Conservation (phyloP, 2,329 filamentous ascomycete genomes). For the Metarhizium album region DNA sequence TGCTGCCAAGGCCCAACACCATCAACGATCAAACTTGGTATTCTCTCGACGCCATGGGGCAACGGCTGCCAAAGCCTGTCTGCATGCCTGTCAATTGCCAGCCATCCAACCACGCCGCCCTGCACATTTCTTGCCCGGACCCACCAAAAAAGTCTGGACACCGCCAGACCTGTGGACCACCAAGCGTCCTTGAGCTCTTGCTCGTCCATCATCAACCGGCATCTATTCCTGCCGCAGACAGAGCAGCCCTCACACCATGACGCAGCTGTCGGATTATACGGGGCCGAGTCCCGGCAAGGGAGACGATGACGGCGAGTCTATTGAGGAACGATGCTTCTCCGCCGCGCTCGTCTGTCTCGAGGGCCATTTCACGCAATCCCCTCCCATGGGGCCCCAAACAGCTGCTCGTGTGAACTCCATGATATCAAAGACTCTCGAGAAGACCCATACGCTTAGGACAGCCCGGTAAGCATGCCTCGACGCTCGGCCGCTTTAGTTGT, state of each 20-base stretch:
- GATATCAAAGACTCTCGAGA: constrained; percentile 50
- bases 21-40: no score
- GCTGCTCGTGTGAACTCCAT: constrained; percentile 44
- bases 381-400: constrained; percentile 46
- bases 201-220: neutral
- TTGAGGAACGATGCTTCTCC: constrained; percentile 54
- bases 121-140: constrained; percentile 2
- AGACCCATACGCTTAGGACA: constrained; percentile 50
- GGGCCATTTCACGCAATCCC: constrained; percentile 46
- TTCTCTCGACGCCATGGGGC: no score
- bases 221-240: neutral
- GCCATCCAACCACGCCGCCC: no score
- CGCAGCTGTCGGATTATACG: constrained; percentile 15
- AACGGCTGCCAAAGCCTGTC: no score
- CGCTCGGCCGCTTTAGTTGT: neutral
- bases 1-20: no score
- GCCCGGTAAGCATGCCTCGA: constrained; percentile 36
- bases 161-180: neutral
- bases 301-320: constrained; percentile 31
- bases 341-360: constrained; percentile 51
- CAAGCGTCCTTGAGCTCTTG: neutral
- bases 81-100: no score
- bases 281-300: constrained; percentile 9
- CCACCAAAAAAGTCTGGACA: constrained; percentile 5
- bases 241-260: constrained; percentile 11